Percentiles rank a stretch among this genome's conserved stretches.
phyloP scores from a whole-genome alignment of 2,329 filamentous ascomycete species.

The Diaporthe eres region DNA sequence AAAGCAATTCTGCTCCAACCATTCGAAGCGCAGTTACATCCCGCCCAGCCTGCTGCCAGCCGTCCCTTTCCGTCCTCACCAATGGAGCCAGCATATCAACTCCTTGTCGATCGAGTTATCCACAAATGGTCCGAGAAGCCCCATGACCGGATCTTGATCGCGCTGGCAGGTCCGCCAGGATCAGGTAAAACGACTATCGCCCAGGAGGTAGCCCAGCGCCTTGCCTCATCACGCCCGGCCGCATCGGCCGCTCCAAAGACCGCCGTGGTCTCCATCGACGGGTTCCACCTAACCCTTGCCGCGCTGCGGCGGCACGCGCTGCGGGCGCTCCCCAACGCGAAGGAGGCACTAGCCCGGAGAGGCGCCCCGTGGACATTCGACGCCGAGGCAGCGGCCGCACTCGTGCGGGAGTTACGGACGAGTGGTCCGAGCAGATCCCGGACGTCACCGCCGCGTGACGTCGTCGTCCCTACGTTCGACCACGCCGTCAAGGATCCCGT shows the following conservation, averaged over 20 bases:
- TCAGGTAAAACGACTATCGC: not conserved
- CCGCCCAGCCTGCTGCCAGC: not conserved
- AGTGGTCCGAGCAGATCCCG: not conserved
- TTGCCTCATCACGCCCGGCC: not conserved
- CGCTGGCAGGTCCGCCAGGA: not conserved
- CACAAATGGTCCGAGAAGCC: not conserved
- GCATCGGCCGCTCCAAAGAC: not conserved
- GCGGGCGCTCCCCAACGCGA: slow-evolving; percentile 48
- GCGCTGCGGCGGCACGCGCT: not conserved
- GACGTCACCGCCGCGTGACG: not conserved
- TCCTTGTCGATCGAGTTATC: not conserved
- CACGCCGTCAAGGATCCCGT: not conserved
- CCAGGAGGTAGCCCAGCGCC: not conserved
- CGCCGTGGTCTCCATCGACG: not conserved
- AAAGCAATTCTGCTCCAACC: not conserved
- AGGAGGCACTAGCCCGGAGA: slow-evolving; percentile 50
- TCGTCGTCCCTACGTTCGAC: not conserved
- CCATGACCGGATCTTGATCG: not conserved
- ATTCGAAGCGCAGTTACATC: not conserved
- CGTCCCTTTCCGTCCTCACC: not conserved
- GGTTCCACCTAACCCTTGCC: not conserved
- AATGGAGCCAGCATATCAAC: not conserved
- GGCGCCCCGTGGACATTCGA: slow-evolving; percentile 54
- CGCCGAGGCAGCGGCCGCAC: slow-evolving; percentile 44
- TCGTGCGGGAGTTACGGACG: slow-evolving; percentile 40